Evolutionary conservation across 2,329 filamentous ascomycete species (phyloP).

Genomic region (Hypoxylon sp.): DNA sequence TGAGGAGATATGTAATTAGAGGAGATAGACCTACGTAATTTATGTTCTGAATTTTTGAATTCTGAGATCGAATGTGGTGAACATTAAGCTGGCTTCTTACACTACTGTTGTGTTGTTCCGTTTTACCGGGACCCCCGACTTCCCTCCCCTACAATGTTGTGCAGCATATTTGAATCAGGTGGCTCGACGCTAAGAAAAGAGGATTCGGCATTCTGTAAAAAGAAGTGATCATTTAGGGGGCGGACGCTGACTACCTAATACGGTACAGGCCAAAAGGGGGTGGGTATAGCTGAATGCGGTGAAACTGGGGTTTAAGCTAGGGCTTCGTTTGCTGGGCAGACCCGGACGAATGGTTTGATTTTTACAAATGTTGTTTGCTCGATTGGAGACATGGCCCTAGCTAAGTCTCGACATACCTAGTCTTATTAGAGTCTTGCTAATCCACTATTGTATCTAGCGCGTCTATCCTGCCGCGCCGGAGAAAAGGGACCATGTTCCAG

Average conservation of each 20-base stretch:
- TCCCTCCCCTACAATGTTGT: conserved; percentile 13
- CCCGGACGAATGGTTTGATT: conserved; percentile 42
- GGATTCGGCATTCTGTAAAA: conserved; percentile 35
- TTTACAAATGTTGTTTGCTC: conserved; percentile 22
- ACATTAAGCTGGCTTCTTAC: neutral
- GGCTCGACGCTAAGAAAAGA: conserved; percentile 30
- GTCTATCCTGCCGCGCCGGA: conserved; percentile 38
- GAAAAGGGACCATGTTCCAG: conserved; percentile 43
- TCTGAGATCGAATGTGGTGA: neutral
- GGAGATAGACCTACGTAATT: conserved; percentile 11
- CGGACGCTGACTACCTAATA: conserved; percentile 20
- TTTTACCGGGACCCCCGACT: conserved; percentile 24
- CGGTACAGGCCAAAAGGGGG: conserved; percentile 1
- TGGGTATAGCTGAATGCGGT: conserved; percentile 16
- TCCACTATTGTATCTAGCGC: conserved; percentile 15
- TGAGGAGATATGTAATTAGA: neutral
- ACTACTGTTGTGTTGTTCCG: conserved; percentile 18
- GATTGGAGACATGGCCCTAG: conserved; percentile 13
- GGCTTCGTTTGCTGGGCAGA: conserved; percentile 21
- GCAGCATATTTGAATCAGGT: conserved; percentile 34
- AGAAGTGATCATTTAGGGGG: conserved; percentile 33
- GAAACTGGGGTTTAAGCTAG: conserved; percentile 29
- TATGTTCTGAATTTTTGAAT: neutral
- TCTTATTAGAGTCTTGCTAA: neutral
- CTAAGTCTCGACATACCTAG: conserved; percentile 15